Conservation (phyloP, 139 green algal genomes). For the Chlamydomonas sphaeroides region DNA sequence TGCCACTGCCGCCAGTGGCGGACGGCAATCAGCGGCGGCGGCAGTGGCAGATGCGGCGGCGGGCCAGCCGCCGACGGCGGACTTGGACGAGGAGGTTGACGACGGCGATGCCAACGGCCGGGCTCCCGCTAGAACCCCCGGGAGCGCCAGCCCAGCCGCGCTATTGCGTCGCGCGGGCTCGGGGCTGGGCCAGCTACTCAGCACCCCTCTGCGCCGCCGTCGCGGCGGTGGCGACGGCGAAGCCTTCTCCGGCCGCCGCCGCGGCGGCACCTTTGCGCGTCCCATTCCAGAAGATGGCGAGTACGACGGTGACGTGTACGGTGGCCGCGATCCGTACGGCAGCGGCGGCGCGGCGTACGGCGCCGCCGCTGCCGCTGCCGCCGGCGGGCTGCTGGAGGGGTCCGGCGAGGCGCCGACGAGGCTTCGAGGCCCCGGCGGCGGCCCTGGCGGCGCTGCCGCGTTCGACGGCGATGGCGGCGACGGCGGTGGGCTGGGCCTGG, state of each 20-base stretch:
- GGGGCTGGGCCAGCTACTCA: background rate
- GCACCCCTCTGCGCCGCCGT: background rate
- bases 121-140: no score
- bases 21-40: no score
- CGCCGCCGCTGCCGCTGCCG: no score
- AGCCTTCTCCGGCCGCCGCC: no score
- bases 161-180: constrained; percentile 4
- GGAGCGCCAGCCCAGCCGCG: no score
- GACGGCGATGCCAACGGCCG: no score
- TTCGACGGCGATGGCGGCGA: background rate
- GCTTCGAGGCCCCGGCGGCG: background rate
- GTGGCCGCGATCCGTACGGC: background rate
- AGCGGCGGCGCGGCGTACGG: background rate
- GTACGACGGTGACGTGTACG: background rate
- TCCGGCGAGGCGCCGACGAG: constrained; percentile 5
- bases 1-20: no score
- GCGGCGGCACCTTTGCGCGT: background rate
- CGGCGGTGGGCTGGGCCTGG: background rate
- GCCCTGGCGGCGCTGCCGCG: constrained; percentile 1
- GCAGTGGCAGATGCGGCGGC: no score
- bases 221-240: background rate
- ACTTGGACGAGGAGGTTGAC: no score
- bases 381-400: constrained; percentile 15
- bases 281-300: constrained; percentile 8
- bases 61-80: no score